phyloP scores from a whole-genome alignment of 2,329 filamentous ascomycete species.

The Lasiodiplodia sp. region DNA sequence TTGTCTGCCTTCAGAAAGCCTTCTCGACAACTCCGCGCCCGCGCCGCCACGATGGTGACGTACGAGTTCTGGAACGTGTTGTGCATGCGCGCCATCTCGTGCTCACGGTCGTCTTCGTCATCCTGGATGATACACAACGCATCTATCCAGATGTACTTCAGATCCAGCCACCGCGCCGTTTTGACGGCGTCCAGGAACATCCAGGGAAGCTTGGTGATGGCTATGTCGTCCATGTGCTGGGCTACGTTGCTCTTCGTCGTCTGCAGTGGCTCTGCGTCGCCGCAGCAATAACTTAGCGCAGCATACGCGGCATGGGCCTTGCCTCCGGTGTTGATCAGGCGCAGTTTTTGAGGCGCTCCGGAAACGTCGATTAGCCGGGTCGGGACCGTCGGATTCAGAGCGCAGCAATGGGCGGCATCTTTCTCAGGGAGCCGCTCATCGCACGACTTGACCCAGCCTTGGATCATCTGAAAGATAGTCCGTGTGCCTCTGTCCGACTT shows the following conservation, averaged over 20 bases:
- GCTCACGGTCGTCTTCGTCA: neutral
- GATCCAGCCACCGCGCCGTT: neutral
- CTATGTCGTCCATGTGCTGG: slow-evolving; percentile 7
- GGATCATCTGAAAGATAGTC: slow-evolving; percentile 10
- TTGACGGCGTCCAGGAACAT: slow-evolving; percentile 16
- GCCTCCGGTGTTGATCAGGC: slow-evolving; percentile 12
- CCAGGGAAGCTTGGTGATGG: slow-evolving; percentile 9
- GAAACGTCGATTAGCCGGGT: slow-evolving; percentile 23
- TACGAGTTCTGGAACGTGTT: slow-evolving; percentile 18
- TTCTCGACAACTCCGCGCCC: slow-evolving; percentile 9
- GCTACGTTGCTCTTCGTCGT: neutral
- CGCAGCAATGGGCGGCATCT: neutral
- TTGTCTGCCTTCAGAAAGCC: slow-evolving; percentile 19
- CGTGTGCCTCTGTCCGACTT: slow-evolving; percentile 17
- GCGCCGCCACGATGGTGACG: slow-evolving; percentile 18
- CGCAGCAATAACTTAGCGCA: slow-evolving; percentile 15
- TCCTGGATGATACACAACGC: slow-evolving; percentile 21
- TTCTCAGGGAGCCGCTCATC: neutral
- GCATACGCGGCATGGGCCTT: slow-evolving; percentile 11
- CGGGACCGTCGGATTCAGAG: slow-evolving; percentile 12
- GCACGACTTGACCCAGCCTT: slow-evolving; percentile 16
- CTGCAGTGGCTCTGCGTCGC: neutral
- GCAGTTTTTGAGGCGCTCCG: slow-evolving; percentile 6
- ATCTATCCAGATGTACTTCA: slow-evolving; percentile 20
- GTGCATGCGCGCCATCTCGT: slow-evolving; percentile 23